Conservation (phyloP, 805 yeast species). For the Candida taoyuanica region DNA sequence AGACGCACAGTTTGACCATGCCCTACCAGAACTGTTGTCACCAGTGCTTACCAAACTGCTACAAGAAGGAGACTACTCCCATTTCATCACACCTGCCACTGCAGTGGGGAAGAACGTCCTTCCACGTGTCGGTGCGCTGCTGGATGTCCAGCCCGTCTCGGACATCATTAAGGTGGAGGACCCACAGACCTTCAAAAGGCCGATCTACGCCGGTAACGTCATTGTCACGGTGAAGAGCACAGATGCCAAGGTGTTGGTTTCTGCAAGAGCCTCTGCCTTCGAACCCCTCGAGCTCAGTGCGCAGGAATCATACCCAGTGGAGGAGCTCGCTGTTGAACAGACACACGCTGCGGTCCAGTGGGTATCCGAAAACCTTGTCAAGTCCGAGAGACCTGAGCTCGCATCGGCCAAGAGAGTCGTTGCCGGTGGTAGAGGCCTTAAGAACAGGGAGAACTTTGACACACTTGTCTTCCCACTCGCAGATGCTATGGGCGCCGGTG, state of each 20-base stretch:
- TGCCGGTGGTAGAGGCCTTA: slow-evolving; percentile 92
- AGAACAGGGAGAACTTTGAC: slow-evolving; percentile 84
- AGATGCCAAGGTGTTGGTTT: slow-evolving; percentile 62
- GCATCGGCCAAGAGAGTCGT: slow-evolving; percentile 78
- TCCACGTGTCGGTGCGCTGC: slow-evolving; percentile 81
- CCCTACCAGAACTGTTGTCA: slow-evolving; percentile 75
- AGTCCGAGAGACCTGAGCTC: slow-evolving; percentile 87
- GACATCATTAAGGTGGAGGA: slow-evolving; percentile 70
- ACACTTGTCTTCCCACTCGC: slow-evolving; percentile 77
- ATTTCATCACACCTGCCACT: slow-evolving; percentile 78
- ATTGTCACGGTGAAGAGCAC: slow-evolving; percentile 70
- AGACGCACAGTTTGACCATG: slow-evolving; percentile 56
- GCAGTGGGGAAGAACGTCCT: slow-evolving; percentile 81
- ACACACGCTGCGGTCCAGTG: slow-evolving; percentile 47
- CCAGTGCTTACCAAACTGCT: slow-evolving; percentile 52
- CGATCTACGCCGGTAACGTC: slow-evolving; percentile 96
- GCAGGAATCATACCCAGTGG: no score
- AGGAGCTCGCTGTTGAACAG: slow-evolving; percentile 37
- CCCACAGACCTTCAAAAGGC: slow-evolving; percentile 76
- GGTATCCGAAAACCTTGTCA: slow-evolving; percentile 69
- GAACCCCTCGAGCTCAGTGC: slow-evolving; percentile 36
- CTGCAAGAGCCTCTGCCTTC: slow-evolving; percentile 86
- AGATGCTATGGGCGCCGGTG: slow-evolving; percentile 85
- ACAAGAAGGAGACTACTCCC: slow-evolving; percentile 44
- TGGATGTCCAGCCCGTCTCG: slow-evolving; percentile 84